Base-by-base conservation (phyloP, 2,329 filamentous ascomycete species). In the Sporothrix pallida region DNA sequence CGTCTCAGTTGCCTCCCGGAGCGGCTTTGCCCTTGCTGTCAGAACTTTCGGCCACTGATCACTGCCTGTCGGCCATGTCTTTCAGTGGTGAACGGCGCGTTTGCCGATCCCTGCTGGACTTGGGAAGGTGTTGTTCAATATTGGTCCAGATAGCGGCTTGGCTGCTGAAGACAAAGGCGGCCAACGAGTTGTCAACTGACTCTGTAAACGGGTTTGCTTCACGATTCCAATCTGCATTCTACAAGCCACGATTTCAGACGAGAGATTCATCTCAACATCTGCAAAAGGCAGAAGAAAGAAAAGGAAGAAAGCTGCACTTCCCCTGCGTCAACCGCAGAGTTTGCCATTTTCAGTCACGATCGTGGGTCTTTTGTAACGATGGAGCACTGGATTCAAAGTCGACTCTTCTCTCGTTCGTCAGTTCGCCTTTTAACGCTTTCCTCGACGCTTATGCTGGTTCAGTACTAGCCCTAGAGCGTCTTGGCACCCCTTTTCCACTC, bases 291-390 rank as follows among this genome's bases (percentile, higher is more conserved):
- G n/a, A 12, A 8, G 23, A 37, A 8, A 56, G 15, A 12, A 9
- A 8, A 5, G 1, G 15, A 10, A 37, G 9, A 37, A 60, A 17
- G 31, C n/a, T 62, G 13, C 58, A 42, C 15, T 62, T 42, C 46
- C 68, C 68, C 50, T 70, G 50, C 52, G 58, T 37, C 69, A n/a
- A 67, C 10, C 73, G 73, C 65, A 46, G 44, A 58, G 56, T 17
- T 44, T 67, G 48, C 73, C 73, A 54, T 42, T 20, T 48, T 26
- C 42, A 73, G 72, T 58, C 72, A 73, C 58, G 31, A 42, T 60
- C 67, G 48, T 67, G 71, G 67, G 58, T 71, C 71, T 48, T 48
- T 48, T 48, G 46, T 8, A 7, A 37, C 31, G 7, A 37, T 37
- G 31, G 31, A 37, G 31, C 31, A 37, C 4, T 7, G 31, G 31